A percentile compares a stretch with the other conserved stretches of the same genome.
Conservation (phyloP, 2,329 filamentous ascomycete species). For the Coniochaeta hoffmannii region DNA sequence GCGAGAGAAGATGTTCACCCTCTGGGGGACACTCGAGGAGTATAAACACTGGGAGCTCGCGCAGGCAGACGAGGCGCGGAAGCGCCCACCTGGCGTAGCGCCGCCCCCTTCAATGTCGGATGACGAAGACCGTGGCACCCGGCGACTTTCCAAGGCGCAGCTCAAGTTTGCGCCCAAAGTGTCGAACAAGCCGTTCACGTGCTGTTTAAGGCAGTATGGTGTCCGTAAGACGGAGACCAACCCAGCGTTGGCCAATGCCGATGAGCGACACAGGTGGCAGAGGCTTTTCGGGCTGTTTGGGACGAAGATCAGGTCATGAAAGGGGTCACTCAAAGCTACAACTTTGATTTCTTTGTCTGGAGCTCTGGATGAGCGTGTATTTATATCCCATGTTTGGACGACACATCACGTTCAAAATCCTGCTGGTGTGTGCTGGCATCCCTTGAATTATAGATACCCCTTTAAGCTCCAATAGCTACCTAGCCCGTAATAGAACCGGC, state of each 20-base stretch:
- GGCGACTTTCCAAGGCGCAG: slow-evolving; percentile 6
- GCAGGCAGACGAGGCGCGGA: slow-evolving; percentile 15
- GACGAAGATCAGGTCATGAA: slow-evolving; percentile 12
- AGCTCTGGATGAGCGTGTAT: not conserved
- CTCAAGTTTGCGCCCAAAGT: slow-evolving; percentile 17
- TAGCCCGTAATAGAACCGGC: no score
- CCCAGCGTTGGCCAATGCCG: slow-evolving; percentile 30
- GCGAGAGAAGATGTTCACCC: slow-evolving; percentile 62
- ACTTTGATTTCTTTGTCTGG: not conserved
- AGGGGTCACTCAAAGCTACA: not conserved
- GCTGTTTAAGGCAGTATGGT: slow-evolving; percentile 67
- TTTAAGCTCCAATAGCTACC: no score
- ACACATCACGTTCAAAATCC: not conserved
- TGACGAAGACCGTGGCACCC: slow-evolving; percentile 8
- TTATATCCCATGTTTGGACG: not conserved
- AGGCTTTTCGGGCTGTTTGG: slow-evolving; percentile 17
- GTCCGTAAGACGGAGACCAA: slow-evolving; percentile 36
- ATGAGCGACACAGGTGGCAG: slow-evolving; percentile 7
- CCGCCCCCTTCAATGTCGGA: slow-evolving; percentile 7
- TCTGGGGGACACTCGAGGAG: slow-evolving; percentile 87
- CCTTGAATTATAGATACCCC: not conserved
- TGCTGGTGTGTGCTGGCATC: not conserved
- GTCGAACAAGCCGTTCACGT: slow-evolving; percentile 56
- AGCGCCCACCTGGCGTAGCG: slow-evolving; percentile 22
- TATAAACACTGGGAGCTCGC: slow-evolving; percentile 36